Evolutionary conservation across 164 flowering plant species (phyloP).

Genomic region (Echeveria elegans): DNA sequence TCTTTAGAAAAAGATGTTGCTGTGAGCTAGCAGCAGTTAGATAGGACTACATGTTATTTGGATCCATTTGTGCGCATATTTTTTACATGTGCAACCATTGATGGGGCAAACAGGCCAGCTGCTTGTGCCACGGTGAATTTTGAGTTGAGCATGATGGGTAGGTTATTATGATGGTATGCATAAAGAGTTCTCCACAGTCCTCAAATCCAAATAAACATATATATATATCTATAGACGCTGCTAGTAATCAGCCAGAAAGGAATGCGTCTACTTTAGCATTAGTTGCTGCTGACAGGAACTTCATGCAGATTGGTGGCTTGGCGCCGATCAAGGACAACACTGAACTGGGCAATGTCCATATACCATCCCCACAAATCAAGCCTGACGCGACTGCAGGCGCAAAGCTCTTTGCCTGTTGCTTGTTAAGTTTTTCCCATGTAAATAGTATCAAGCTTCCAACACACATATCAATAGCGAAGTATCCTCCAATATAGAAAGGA

Average conservation of each 20-base stretch:
- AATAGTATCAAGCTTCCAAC: background rate
- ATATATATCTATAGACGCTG: too few species aligned
- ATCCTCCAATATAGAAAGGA: conserved; percentile 1
- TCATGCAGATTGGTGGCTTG: conserved; percentile 5
- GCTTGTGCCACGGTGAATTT: background rate
- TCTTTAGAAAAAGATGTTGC: background rate
- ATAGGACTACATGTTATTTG: conserved; percentile 1
- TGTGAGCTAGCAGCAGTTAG: background rate
- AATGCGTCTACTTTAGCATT: background rate
- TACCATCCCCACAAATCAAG: conserved; percentile 4
- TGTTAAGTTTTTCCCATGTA: background rate
- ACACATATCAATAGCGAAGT: background rate
- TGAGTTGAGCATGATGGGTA: background rate
- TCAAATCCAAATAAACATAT: background rate
- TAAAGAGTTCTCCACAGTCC: background rate
- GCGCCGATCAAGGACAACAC: background rate
- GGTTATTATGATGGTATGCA: background rate
- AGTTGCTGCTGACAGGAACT: conserved; percentile 3
- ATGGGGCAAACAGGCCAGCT: background rate
- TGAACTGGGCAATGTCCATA: conserved; percentile 5
- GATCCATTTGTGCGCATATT: background rate
- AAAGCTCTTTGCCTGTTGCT: background rate
- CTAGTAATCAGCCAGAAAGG: background rate
- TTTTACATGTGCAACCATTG: background rate
- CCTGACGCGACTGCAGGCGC: background rate